These are phyloP conservation scores for Backusella macrospora DNA, from an alignment of 192 early-diverging fungal genomes.

Conservation along the genomic window DNA sequence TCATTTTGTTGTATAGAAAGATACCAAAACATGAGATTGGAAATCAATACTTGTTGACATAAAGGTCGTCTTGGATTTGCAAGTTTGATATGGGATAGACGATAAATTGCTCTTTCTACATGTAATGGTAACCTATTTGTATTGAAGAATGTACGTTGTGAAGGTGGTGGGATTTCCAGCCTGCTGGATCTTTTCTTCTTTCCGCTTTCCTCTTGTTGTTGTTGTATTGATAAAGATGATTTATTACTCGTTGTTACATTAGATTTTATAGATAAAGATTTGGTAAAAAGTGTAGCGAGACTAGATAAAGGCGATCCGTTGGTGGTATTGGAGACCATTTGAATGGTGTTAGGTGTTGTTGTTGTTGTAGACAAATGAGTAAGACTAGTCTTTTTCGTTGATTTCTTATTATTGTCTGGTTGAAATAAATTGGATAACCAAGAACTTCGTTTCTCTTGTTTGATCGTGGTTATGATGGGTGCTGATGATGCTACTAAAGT, in stretches of 20 bases:
- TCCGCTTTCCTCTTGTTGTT: neutral
- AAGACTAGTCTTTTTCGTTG: neutral
- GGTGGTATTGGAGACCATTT: neutral
- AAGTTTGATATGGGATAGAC: constrained; percentile 72
- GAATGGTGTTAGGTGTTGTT: neutral
- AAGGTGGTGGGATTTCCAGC: constrained; percentile 14
- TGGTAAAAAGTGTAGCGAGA: neutral
- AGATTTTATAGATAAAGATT: neutral
- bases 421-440: constrained; percentile 21
- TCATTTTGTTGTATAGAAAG: constrained; percentile 56
- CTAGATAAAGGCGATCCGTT: neutral
- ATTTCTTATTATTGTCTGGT: constrained; percentile 7
- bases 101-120: constrained; percentile 80
- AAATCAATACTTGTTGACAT: constrained; percentile 74
- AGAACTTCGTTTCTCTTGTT: constrained; percentile 12
- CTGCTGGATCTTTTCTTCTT: constrained; percentile 12
- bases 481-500: neutral
- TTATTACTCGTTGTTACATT: neutral
- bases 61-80: constrained; percentile 72
- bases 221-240: neutral
- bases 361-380: neutral
- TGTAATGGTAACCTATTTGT: constrained; percentile 63
- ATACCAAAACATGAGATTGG: constrained; percentile 88
- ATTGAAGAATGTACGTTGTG: constrained; percentile 17
- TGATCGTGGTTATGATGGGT: neutral